These are phyloP conservation scores for Hypsizygus marmoreus DNA, from an alignment of 768 basidiomycete species.

Conservation along the genomic window DNA sequence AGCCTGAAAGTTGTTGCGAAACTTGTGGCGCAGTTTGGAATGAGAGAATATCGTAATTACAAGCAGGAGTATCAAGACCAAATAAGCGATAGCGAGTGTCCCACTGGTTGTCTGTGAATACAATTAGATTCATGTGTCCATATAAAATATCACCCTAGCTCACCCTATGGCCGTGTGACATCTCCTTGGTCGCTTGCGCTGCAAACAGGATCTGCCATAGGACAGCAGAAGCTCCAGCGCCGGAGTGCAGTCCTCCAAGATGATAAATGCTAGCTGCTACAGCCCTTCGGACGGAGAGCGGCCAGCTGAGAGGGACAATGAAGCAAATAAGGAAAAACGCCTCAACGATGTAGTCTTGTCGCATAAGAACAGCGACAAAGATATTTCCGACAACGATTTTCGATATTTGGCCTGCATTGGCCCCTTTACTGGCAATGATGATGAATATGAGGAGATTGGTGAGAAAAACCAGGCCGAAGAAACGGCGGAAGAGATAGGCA, in stretches of 20 bases:
- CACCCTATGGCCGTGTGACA: slow-evolving; percentile 38
- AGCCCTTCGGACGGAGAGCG: slow-evolving; percentile 52
- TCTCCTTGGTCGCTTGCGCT: slow-evolving; percentile 52
- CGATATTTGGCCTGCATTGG: slow-evolving; percentile 38
- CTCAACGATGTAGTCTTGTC: slow-evolving; percentile 62
- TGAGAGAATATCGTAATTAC: slow-evolving; percentile 41
- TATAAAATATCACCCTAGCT: slow-evolving; percentile 2
- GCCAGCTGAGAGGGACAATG: slow-evolving; percentile 55
- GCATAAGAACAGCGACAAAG: slow-evolving; percentile 49
- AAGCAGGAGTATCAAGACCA: slow-evolving; percentile 25
- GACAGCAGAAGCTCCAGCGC: slow-evolving; percentile 54
- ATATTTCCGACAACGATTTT: slow-evolving; percentile 48
- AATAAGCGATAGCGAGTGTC: slow-evolving; percentile 14
- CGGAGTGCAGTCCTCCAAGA: slow-evolving; percentile 62
- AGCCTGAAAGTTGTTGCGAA: slow-evolving; percentile 44
- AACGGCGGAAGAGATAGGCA: slow-evolving; percentile 57
- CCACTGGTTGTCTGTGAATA: not conserved
- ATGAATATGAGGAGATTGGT: slow-evolving; percentile 57
- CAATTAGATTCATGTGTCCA: not conserved
- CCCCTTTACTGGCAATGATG: slow-evolving; percentile 33
- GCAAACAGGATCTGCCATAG: slow-evolving; percentile 56
- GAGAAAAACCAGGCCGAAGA: slow-evolving; percentile 61
- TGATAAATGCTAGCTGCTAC: slow-evolving; percentile 61
- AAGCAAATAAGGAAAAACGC: slow-evolving; percentile 55
- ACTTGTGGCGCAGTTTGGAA: slow-evolving; percentile 36